Evolutionary conservation across 2,329 filamentous ascomycete genomes (phyloP), one percentile per base, ranked within the genome.

Genomic region (Trichoderma sp.): DNA sequence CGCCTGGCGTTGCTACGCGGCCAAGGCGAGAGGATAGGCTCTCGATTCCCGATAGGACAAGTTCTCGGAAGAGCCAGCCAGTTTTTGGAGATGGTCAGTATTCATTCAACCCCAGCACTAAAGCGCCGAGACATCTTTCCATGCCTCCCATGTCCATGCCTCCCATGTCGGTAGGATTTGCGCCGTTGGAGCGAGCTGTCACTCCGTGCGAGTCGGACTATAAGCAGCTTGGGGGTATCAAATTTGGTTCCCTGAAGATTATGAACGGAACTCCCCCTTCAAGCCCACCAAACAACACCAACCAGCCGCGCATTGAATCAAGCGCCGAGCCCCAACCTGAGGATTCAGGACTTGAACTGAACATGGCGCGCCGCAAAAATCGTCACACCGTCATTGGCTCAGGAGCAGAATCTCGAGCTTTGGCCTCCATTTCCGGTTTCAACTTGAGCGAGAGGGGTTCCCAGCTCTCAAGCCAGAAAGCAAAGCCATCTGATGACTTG

Each of bases 241-340:
- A 89, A 76, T 85, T 90, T 68, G 90, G 90, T 2, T 88, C 88
- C 2, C 76, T 91, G 64, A 86, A 88, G 43, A 90, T 91, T 71
- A 90, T 84, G 26, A 91, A 91, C 78, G 89, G 88, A 15, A 81
- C 83, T 3, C 89, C 89, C 3, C 79, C 79, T 15, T 79, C 81
- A n/a, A 88, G 85, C 61, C 63, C 71, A 24, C 60, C 39, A 18
- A 21, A 70, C 26, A 72, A 60, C 9, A 18, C 11, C 12, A 60
- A 65, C 14, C 66, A 47, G n/a, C 64, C 18, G 24, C 28, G 12
- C 7, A n/a, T 26, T 21, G 28, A 28, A 47, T 32, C 56, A n/a
- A 51, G 4, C n/a, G 28, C 63, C 6, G 47, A 11, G 14, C 24
- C 30, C 47, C 7, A 3, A 12, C 43, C 24, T 15, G 63, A 43